A percentile compares a stretch with the other conserved stretches of the same genome.
Evolutionary conservation across 1,139 yeast species (phyloP).

Genomic region (Geotrichum candidum): DNA sequence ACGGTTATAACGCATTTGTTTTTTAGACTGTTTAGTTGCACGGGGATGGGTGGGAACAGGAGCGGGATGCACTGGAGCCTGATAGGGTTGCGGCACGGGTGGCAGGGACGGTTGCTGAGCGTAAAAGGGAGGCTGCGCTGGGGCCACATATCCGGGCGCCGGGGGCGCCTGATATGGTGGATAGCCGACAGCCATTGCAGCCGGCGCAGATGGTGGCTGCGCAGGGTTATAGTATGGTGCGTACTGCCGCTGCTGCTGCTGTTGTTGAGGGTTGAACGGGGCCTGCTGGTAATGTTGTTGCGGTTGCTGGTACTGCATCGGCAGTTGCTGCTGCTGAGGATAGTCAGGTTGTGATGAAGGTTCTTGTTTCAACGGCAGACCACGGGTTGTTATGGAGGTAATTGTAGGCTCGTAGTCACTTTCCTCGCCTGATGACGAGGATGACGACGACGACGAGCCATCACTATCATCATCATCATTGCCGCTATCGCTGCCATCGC

Average conservation of each 20-base stretch:
- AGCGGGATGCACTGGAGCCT: not conserved
- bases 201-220: not conserved
- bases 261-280: not conserved
- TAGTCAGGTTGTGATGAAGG: not conserved
- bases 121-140: not conserved
- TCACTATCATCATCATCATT: not conserved
- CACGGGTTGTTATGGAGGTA: not conserved
- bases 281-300: not conserved
- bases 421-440: slow-evolving; percentile 1
- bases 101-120: not conserved
- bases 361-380: not conserved
- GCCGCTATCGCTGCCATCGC: not conserved
- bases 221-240: not conserved
- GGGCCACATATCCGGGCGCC: not conserved
- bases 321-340: slow-evolving; percentile 12
- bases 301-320: not conserved
- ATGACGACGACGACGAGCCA: not conserved
- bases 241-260: not conserved
- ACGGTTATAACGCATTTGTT: not conserved
- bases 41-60: not conserved
- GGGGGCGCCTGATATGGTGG: not conserved
- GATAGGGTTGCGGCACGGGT: not conserved
- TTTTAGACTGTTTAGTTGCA: not conserved
- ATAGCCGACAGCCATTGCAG: not conserved
- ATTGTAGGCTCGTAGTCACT: slow-evolving; percentile 12